Conservation (phyloP, 2,329 filamentous ascomycete species). For the Scleromitrula shiraiana region DNA sequence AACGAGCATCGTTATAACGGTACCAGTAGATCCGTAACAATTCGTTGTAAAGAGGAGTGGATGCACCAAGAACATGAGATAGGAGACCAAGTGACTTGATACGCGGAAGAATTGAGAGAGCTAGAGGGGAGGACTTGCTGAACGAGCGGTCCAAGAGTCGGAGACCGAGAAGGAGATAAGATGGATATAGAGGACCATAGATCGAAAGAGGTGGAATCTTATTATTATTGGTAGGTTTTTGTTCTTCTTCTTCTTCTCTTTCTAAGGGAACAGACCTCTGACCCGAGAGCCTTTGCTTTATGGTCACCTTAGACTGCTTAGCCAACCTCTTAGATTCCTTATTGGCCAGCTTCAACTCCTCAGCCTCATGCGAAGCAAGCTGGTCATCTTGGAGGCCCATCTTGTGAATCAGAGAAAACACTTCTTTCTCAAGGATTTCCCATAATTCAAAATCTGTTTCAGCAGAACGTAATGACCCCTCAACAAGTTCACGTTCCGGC, state of each 20-base stretch:
- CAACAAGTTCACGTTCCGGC: conserved; percentile 44
- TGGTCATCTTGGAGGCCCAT: conserved; percentile 41
- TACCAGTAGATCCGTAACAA: conserved; percentile 55
- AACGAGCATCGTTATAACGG: conserved; percentile 44
- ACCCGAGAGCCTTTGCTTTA: too few species aligned
- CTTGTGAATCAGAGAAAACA: conserved; percentile 52
- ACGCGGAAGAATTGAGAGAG: conserved; percentile 54
- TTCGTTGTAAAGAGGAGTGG: conserved; percentile 61
- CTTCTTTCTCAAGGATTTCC: conserved; percentile 56
- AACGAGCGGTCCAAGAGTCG: conserved; percentile 51
- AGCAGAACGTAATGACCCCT: conserved; percentile 45
- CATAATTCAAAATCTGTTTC: conserved; percentile 58
- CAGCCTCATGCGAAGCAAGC: too few species aligned
- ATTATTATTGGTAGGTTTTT: too few species aligned
- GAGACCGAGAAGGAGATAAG: conserved; percentile 50
- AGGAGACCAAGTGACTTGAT: conserved; percentile 60
- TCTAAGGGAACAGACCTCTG: too few species aligned
- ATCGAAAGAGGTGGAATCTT: conserved; percentile 36
- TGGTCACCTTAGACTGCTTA: too few species aligned
- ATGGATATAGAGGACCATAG: conserved; percentile 57
- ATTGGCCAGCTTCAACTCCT: too few species aligned
- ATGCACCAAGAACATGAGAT: conserved; percentile 64
- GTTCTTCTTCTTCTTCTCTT: too few species aligned
- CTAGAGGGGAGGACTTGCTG: conserved; percentile 46
- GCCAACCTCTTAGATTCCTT: too few species aligned